Evolutionary conservation across 345 rosid genomes (phyloP).

Genomic region (Turnera subulata): DNA sequence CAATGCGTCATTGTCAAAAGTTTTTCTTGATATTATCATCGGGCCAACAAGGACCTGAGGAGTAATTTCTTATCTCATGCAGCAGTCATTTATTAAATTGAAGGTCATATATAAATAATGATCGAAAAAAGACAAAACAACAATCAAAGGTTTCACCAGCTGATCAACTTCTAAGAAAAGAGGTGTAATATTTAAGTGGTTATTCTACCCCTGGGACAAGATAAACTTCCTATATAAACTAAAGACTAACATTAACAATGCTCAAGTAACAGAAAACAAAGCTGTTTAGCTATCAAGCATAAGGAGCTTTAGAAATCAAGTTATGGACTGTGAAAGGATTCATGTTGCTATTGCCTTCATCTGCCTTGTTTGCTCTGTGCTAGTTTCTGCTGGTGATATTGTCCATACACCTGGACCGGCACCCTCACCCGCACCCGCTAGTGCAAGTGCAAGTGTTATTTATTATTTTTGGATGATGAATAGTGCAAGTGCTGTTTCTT

Average conservation of each 20-base stretch:
- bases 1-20: not conserved
- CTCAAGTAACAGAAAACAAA: not conserved
- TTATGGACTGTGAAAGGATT: conserved; percentile 1
- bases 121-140: not conserved
- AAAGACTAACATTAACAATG: not conserved
- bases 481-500: not conserved
- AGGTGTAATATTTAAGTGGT: too few relatives aligned
- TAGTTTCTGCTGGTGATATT: not conserved
- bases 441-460: too few relatives aligned
- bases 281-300: too few relatives aligned
- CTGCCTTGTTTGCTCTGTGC: not conserved
- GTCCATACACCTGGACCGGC: not conserved
- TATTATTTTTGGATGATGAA: too few relatives aligned
- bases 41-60: not conserved
- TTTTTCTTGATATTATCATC: conserved; percentile 5
- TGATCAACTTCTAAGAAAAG: not conserved
- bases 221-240: conserved; percentile 3
- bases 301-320: not conserved
- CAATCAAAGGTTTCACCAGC: conserved; percentile 6
- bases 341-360: not conserved
- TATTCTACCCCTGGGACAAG: too few relatives aligned
- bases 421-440: too few relatives aligned
- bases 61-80: not conserved
- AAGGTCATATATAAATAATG: not conserved
- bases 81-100: too few relatives aligned